Evolutionary conservation across 1,284 basidiomycete species (phyloP), one percentile per base, ranked within the genome.

Genomic region (Hemileia vastatrix): DNA sequence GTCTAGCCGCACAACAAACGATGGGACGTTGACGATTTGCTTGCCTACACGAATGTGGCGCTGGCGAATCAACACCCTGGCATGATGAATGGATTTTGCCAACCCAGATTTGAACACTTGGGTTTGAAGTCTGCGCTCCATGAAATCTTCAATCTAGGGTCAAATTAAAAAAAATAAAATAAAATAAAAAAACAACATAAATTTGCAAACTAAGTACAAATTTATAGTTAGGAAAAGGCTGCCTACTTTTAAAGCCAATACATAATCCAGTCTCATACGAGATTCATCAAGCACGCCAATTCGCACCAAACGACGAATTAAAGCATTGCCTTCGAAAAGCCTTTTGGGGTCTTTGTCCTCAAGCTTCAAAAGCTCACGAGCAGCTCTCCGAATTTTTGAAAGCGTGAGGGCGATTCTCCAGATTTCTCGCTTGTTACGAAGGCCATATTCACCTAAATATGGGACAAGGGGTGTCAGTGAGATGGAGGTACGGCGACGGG

Each of bases 361-460:
- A 80, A 99, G 91, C 84, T 98, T 98, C 80, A 98, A 87, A 69
- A 98, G 88, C 82, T 98, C 94, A 88, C 94, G 94, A 70, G 94
- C 95, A 67, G 94, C 95, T 87, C 95, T 92, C 83, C 94, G 93
- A 78, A 98, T 98, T 84, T 99, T 97, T 77, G 95, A 98, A 66
- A 99, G 86, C 77, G 86, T 86, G 76, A 98, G 86, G 78, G 92
- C 86, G 79, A 99, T 97, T 77, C 95, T 90, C 94, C 94, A 98
- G 82, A 98, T 97, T 83, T 99, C 94, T 77, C 91, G 89, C 85
- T 99, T 99, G 89, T 97, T 98, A 80, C 93, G 90, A 76, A 98
- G 90, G 80, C 94, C 94, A 83, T 94, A 98, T 83, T 99, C 95
- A 81, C 94, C 94, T 67, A 92, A 92, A 80, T 15, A 55, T 51